phyloP scores from a whole-genome alignment of 2,329 filamentous ascomycete species.

The Diplodia mutila region DNA sequence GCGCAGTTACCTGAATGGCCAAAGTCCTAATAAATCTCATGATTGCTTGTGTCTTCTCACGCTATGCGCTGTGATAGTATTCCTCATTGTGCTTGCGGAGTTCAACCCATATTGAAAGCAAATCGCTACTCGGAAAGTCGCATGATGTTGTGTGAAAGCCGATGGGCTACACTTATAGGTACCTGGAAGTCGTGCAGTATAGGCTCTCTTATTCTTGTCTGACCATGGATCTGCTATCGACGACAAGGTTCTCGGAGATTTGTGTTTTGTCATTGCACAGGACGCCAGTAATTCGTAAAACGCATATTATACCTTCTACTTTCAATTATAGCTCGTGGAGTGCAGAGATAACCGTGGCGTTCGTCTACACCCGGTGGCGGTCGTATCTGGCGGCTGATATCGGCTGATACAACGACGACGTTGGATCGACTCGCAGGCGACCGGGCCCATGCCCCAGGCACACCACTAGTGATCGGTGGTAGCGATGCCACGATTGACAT shows the following conservation, averaged over 20 bases:
- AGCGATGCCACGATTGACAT: conserved; percentile 2
- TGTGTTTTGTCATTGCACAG: neutral
- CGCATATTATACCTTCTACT: neutral
- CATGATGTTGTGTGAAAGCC: neutral
- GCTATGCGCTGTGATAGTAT: neutral
- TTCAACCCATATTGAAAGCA: neutral
- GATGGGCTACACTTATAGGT: neutral
- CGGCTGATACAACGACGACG: neutral
- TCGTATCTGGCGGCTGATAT: neutral
- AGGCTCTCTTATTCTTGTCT: neutral
- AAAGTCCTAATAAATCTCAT: neutral
- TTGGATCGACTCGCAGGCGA: neutral
- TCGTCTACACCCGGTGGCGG: neutral
- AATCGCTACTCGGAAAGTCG: neutral
- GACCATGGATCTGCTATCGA: neutral
- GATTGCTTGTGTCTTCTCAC: neutral
- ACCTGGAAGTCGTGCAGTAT: neutral
- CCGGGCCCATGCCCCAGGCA: neutral
- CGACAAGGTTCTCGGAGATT: neutral
- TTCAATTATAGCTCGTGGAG: neutral
- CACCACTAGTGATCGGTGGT: neutral
- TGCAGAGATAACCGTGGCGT: neutral
- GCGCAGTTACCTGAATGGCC: neutral
- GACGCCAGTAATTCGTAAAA: neutral
- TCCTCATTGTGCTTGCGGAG: neutral